Evolutionary conservation across 441 rosid genomes (phyloP), one percentile per base, ranked within the genome.

Genomic region (Euphorbia celastroides): DNA sequence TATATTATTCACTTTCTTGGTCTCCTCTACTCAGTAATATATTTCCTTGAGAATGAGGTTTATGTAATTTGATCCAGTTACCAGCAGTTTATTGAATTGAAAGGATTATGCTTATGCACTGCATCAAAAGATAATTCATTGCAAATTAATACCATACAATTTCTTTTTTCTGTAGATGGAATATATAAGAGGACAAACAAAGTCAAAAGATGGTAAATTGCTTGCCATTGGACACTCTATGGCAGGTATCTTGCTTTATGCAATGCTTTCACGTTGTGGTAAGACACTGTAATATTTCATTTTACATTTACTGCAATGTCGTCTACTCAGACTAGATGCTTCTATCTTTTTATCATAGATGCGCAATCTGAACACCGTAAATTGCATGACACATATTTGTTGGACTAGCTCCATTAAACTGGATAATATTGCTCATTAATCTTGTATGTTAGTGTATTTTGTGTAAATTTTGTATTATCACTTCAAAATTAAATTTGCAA

Each of bases 181-280:
- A 71, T 93, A 88, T 74, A 80, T 93, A 79, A 81, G 78, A 76
- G 68, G 36, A 59, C 69, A 77, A 67, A 78, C 81, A 71, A 74
- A 80, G 59, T 85, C 98, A 12, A 75, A 79, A 64, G 96, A 90
- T 69, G 96, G 90, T 20, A 90, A 79, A 67, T 65, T 93, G 75
- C 83, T 83, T 50, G 96, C 96, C 0, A 69, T 93, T 72, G 97
- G 98, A 68, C 98, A 90, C 80, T 90, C 98, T 48, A 88, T 93
- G 98, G 98, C 96, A 27, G 98, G 97, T 31, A 93, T 88, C 70
- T 79, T 93, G 81, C 85, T 93, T 32, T 93, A 90, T 71, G 86
- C 97, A 16, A 69, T 85, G 86, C 82, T 90, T 26, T 86, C 96
- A 63, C 77, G 68, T 76, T 86, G 77, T 70, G 71, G 96, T 92